phyloP scores from a whole-genome alignment of 225 moss, liverwort and hornwort species.

The Climacium dendroides region DNA sequence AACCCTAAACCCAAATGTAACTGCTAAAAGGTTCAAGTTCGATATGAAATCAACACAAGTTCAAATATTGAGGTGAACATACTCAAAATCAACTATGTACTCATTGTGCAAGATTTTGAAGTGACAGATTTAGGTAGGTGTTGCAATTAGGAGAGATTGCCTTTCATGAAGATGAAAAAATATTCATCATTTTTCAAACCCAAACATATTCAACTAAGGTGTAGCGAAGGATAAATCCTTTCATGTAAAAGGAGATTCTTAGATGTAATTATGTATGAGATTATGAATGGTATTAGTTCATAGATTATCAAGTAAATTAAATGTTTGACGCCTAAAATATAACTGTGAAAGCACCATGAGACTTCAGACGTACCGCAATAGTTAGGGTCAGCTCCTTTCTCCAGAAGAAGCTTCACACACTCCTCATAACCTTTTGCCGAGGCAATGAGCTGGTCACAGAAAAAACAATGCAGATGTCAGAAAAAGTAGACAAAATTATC shows the following conservation, averaged over 20 bases:
- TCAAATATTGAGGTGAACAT: background rate
- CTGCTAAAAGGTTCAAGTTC: background rate
- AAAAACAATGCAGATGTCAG: background rate
- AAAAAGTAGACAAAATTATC: background rate
- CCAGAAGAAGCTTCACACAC: conserved; percentile 67
- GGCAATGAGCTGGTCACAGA: conserved; percentile 30
- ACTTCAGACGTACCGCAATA: conserved; percentile 23
- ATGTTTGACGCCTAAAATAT: background rate
- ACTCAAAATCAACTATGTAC: background rate
- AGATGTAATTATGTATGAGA: background rate
- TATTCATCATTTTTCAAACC: background rate
- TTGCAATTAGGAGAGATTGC: background rate
- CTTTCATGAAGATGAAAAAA: background rate
- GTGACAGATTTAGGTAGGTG: background rate
- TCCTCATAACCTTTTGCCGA: conserved; percentile 65
- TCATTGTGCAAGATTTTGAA: background rate
- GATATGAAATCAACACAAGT: background rate
- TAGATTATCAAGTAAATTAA: background rate
- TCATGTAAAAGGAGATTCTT: background rate
- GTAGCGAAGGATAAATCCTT: background rate
- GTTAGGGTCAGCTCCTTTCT: conserved; percentile 61
- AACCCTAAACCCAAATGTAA: background rate
- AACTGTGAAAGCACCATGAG: background rate
- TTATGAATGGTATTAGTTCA: background rate
- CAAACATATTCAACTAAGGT: background rate